Conservation (phyloP, 257 asterid genomes). For the Penstemon newberryi region DNA sequence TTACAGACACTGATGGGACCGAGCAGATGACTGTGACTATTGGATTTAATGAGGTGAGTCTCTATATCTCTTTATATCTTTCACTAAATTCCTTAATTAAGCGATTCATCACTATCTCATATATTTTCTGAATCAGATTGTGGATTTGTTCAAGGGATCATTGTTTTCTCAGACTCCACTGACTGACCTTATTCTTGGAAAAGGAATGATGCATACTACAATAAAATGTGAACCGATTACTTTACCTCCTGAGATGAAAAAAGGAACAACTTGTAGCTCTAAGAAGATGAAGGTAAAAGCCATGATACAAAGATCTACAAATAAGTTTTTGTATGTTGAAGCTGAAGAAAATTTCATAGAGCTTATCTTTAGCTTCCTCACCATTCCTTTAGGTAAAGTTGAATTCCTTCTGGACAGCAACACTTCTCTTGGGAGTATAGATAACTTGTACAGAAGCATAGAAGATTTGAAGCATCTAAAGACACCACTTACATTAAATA, state of each 20-base stretch:
- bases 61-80: background rate
- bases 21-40: background rate
- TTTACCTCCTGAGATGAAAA: background rate
- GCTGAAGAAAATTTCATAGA: constrained; percentile 22
- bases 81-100: background rate
- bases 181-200: constrained; percentile 22
- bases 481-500: background rate
- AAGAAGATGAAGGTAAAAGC: constrained; percentile 22
- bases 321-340: constrained; percentile 26
- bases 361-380: constrained; percentile 24
- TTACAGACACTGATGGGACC: background rate
- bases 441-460: constrained; percentile 27
- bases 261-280: background rate
- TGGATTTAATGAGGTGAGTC: background rate
- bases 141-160: constrained; percentile 21
- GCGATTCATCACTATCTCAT: too few species aligned
- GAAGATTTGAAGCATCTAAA: background rate
- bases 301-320: constrained; percentile 24
- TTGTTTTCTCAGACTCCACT: constrained; percentile 26
- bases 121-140: constrained; percentile 18
- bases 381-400: constrained; percentile 27
- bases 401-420: constrained; percentile 23
- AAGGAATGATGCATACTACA: background rate
- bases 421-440: constrained; percentile 14
- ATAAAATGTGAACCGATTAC: background rate